Conservation (phyloP, 2,329 filamentous ascomycete genomes). For the Septoria linicola region DNA sequence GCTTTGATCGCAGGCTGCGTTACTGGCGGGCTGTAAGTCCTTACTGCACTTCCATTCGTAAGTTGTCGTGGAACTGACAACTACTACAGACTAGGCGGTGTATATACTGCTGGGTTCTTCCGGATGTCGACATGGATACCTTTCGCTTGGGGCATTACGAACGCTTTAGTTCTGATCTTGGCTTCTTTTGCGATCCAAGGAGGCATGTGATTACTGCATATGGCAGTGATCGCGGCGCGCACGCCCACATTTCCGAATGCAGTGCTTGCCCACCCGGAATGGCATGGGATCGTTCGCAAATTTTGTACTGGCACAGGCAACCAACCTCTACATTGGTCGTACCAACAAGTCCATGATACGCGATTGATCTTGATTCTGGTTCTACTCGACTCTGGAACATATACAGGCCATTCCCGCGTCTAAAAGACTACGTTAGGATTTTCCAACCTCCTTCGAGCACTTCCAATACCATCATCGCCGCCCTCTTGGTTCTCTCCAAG, state of each 20-base stretch:
- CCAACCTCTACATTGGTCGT: too few species aligned
- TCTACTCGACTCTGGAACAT: neutral
- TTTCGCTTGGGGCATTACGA: slow-evolving; percentile 82
- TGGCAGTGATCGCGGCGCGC: too few species aligned
- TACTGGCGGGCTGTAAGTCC: slow-evolving; percentile 72
- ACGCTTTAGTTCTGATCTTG: slow-evolving; percentile 75
- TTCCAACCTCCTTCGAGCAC: slow-evolving; percentile 67
- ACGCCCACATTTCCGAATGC: too few species aligned
- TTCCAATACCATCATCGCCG: slow-evolving; percentile 77
- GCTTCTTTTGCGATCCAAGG: slow-evolving; percentile 93
- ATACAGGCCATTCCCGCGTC: neutral
- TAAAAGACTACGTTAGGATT: slow-evolving; percentile 42
- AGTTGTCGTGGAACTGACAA: slow-evolving; percentile 1
- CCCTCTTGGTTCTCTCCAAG: slow-evolving; percentile 80
- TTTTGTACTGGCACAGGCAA: too few species aligned
- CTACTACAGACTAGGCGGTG: slow-evolving; percentile 64
- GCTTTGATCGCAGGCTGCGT: slow-evolving; percentile 77
- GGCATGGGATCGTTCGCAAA: too few species aligned
- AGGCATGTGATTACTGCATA: slow-evolving; percentile 59
- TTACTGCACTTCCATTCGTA: slow-evolving; percentile 10
- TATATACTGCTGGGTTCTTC: slow-evolving; percentile 80
- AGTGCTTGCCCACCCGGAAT: too few species aligned
- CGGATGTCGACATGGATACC: slow-evolving; percentile 94
- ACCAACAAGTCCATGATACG: too few species aligned
- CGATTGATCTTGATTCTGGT: neutral